These are phyloP conservation scores for Fusarium subglutinans DNA, from an alignment of 2,329 filamentous ascomycete genomes.

Conservation along the genomic window DNA sequence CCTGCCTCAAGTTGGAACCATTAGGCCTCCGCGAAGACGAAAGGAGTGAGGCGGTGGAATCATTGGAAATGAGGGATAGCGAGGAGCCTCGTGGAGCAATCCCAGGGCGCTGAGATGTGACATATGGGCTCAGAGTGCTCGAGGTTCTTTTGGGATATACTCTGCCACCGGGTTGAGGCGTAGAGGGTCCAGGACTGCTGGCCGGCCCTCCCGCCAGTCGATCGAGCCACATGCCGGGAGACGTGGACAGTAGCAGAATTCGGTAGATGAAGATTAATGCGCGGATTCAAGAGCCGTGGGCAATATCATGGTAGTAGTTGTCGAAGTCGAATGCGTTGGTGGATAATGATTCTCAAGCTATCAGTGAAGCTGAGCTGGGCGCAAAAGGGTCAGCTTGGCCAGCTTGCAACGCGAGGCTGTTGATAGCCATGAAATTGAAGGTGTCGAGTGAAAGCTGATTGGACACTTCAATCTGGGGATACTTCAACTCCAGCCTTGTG, in stretches of 20 bases:
- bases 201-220: slow-evolving; percentile 77
- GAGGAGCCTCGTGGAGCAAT: slow-evolving; percentile 78
- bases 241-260: slow-evolving; percentile 11
- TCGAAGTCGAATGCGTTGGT: neutral
- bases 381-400: slow-evolving; percentile 38
- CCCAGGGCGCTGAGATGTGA: slow-evolving; percentile 73
- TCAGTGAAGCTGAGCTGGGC: slow-evolving; percentile 25
- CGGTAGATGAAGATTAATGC: slow-evolving; percentile 5
- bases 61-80: slow-evolving; percentile 78
- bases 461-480: neutral
- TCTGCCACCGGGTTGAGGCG: slow-evolving; percentile 71
- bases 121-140: slow-evolving; percentile 73
- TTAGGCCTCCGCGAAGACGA: slow-evolving; percentile 70
- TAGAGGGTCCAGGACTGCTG: slow-evolving; percentile 65
- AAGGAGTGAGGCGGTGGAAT: slow-evolving; percentile 80
- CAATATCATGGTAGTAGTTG: slow-evolving; percentile 25
- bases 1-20: slow-evolving; percentile 73
- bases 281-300: neutral
- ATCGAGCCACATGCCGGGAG: slow-evolving; percentile 83
- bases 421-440: slow-evolving; percentile 11
- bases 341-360: slow-evolving; percentile 7
- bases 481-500: slow-evolving; percentile 21
- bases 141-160: slow-evolving; percentile 74
- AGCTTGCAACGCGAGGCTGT: slow-evolving; percentile 44
- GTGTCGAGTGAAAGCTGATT: slow-evolving; percentile 23